phyloP scores from a whole-genome alignment of 345 rosid genomes.

The Ceriops decandra region DNA sequence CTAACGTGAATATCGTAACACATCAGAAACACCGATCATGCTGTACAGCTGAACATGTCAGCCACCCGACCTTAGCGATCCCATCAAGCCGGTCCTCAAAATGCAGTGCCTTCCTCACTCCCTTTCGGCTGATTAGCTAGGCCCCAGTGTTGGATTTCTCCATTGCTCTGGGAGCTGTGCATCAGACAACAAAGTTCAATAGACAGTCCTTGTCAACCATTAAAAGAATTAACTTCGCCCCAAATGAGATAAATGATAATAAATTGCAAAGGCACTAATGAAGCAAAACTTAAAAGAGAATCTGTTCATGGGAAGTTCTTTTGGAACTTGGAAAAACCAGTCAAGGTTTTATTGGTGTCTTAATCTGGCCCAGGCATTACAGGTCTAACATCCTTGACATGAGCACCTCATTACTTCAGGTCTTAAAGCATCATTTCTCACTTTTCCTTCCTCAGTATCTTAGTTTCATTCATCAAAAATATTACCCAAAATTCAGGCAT shows the following conservation, averaged over 20 bases:
- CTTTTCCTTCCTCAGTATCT: neutral
- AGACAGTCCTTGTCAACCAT: neutral
- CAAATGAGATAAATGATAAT: neutral
- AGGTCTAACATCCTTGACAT: too few species aligned
- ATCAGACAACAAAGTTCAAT: neutral
- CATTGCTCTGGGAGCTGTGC: slow-evolving; percentile 15
- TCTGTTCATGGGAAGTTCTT: neutral
- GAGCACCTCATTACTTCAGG: neutral
- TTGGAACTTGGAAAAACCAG: neutral
- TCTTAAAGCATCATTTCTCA: neutral
- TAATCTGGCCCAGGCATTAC: neutral
- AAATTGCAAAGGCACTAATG: neutral
- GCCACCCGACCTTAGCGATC: neutral
- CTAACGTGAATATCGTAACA: too few species aligned
- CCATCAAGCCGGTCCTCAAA: neutral
- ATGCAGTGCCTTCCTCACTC: too few species aligned
- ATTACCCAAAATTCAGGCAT: too few species aligned
- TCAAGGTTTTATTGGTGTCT: neutral
- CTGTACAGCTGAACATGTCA: neutral
- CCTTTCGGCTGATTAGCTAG: neutral
- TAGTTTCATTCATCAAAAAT: neutral
- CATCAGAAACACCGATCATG: too few species aligned
- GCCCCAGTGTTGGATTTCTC: slow-evolving; percentile 22
- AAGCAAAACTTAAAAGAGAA: neutral
- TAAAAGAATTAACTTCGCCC: neutral